Evolutionary conservation across 2,329 filamentous ascomycete species (phyloP).

Genomic region (Chaetomiaceae sp.): DNA sequence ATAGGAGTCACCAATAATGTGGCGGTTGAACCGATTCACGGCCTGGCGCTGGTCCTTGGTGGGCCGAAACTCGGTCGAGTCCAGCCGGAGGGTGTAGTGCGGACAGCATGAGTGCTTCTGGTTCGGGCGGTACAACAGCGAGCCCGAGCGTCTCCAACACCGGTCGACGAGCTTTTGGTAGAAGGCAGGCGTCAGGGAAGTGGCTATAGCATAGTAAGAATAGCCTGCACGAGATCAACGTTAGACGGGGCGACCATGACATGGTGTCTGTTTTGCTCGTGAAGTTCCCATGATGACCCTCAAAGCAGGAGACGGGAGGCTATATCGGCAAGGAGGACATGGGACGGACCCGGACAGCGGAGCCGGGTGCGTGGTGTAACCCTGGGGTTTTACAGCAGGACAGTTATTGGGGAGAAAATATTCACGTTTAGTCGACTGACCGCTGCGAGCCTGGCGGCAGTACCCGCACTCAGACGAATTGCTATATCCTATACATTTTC

Average conservation of each 20-base stretch:
- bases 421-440: conserved; percentile 45
- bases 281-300: no score
- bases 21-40: conserved; percentile 65
- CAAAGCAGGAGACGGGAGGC: no score
- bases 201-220: conserved; percentile 63
- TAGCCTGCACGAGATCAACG: conserved; percentile 46
- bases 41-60: conserved; percentile 68
- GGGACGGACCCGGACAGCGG: background rate
- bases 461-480: conserved; percentile 49
- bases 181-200: conserved; percentile 54
- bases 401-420: conserved; percentile 21
- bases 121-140: conserved; percentile 70
- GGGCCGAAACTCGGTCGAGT: conserved; percentile 58
- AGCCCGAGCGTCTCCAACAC: conserved; percentile 70
- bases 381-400: conserved; percentile 3
- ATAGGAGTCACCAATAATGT: conserved; percentile 64
- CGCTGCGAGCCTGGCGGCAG: conserved; percentile 42
- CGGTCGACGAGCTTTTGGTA: conserved; percentile 69
- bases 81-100: conserved; percentile 77
- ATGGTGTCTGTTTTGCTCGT: background rate
- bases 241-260: conserved; percentile 7
- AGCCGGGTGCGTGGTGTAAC: background rate
- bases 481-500: conserved; percentile 40
- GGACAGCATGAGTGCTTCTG: conserved; percentile 80
- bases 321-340: no score